phyloP scores from a whole-genome alignment of 805 yeast species.

The Ogataea chonburiensis region DNA sequence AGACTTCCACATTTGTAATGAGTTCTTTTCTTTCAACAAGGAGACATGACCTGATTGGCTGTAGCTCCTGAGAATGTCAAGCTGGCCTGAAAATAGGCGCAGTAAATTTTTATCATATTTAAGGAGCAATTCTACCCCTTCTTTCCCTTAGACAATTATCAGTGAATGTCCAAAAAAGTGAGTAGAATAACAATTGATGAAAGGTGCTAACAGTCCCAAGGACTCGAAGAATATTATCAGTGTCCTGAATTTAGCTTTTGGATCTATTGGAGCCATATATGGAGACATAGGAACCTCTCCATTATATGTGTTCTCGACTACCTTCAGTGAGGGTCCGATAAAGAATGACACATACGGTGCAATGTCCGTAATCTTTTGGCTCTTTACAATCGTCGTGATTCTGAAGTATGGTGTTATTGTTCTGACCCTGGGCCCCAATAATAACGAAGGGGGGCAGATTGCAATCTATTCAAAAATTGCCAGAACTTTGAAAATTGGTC shows the following conservation, averaged over 20 bases:
- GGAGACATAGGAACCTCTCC: constrained; percentile 68
- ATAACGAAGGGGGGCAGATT: constrained; percentile 63
- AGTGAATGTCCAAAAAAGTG: too few species aligned
- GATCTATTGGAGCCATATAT: constrained; percentile 58
- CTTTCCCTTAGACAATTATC: too few species aligned
- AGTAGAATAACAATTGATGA: too few species aligned
- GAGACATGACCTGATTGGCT: too few species aligned
- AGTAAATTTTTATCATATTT: too few species aligned
- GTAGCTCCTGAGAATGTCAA: too few species aligned
- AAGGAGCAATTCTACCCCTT: constrained; percentile 2
- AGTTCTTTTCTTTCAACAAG: too few species aligned
- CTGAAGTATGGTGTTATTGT: constrained; percentile 52
- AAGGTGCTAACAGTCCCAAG: constrained; percentile 4
- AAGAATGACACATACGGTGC: constrained; percentile 48
- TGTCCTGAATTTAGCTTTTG: constrained; percentile 13
- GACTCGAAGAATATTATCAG: constrained; percentile 5
- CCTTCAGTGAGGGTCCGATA: constrained; percentile 36
- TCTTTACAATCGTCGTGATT: constrained; percentile 52
- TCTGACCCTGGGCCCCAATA: constrained; percentile 49
- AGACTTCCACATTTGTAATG: too few species aligned
- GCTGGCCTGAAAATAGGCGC: too few species aligned
- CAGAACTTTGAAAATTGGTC: constrained; percentile 45
- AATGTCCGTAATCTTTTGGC: constrained; percentile 52
- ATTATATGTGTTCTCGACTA: constrained; percentile 46
- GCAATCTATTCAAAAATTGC: constrained; percentile 63